Base-by-base conservation (phyloP, 352 stramenopile species). In the Globisporangium sylvaticum region DNA sequence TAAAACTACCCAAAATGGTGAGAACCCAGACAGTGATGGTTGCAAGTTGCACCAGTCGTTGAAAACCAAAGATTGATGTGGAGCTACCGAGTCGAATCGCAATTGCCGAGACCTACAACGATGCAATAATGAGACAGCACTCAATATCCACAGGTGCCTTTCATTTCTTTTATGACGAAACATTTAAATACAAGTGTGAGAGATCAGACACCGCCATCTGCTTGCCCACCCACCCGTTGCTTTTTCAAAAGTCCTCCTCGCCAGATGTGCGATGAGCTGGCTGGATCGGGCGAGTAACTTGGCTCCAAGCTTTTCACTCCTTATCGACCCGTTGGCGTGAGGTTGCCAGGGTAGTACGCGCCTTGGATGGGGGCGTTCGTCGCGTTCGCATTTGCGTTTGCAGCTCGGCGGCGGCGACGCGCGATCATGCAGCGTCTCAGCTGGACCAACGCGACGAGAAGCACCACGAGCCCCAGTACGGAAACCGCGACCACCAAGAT, bases 401-500 rank as follows among this genome's bases (percentile, higher is more conserved):
- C 37, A 48, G 39, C 39, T 20, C 39, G 39, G 39, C 39, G 39
- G 39, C 39, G 39, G 14, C 39, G 39, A 42, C 37, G 53, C 24
- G 65, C 48, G n/a, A 27, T 58, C 34, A 50, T 12, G 27, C 58
- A 70, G 8, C 56, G 44, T 12, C 39, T 42, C 9, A 58, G 67
- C 29, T 56, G 44, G 20, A 77, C 50, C 8, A 69, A 39, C 10
- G 65, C 67, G 20, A 86, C 32, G 29, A 83, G 67, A 18, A 83
- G 58, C 27, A 69, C 29, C 9, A 31, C 15, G 32, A 60, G 42
- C 1, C 44, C 64, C 8, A 69, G 18, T 15, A 69, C 44, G 10
- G 42, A n/a, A 27, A 27, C 64, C 0, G n/a, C 56, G 20, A 65
- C 18, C 15, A 61, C 7, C 22, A 60, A 8, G 25, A 64, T 52